These are phyloP conservation scores for Exophiala oligosperma DNA, from an alignment of 2,329 filamentous ascomycete species.

Conservation along the genomic window DNA sequence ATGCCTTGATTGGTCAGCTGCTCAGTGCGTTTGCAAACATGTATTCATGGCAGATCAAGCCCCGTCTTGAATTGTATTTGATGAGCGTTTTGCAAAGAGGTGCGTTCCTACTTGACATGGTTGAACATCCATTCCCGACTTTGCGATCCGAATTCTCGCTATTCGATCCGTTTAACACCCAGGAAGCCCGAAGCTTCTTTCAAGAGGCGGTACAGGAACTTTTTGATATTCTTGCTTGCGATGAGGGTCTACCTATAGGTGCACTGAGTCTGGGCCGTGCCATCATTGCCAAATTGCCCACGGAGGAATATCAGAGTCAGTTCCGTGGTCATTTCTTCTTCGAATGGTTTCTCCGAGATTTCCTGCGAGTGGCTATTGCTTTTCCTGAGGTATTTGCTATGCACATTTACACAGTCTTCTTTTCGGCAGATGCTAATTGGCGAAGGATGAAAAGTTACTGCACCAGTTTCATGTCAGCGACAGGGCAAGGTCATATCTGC, in stretches of 20 bases:
- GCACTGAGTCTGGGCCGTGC: constrained; percentile 82
- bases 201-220: constrained; percentile 75
- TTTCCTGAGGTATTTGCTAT: constrained; percentile 71
- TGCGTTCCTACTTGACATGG: constrained; percentile 82
- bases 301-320: constrained; percentile 68
- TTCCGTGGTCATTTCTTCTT: constrained; percentile 83
- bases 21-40: constrained; percentile 85
- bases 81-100: constrained; percentile 94
- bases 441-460: constrained; percentile 64
- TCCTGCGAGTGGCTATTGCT: constrained; percentile 78
- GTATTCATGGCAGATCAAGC: constrained; percentile 85
- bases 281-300: constrained; percentile 72
- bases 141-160: constrained; percentile 53
- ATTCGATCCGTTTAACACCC: constrained; percentile 68
- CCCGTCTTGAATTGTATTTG: constrained; percentile 88
- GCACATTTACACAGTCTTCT: constrained; percentile 11
- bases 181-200: constrained; percentile 85
- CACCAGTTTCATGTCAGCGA: constrained; percentile 90
- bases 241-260: constrained; percentile 81
- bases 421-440: constrained; percentile 30
- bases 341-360: constrained; percentile 89
- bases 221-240: constrained; percentile 80
- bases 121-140: constrained; percentile 70
- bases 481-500: constrained; percentile 75
- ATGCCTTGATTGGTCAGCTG: constrained; percentile 78